These are phyloP conservation scores for Populus hybrid DNA, from an alignment of 441 rosid genomes.

Conservation along the genomic window DNA sequence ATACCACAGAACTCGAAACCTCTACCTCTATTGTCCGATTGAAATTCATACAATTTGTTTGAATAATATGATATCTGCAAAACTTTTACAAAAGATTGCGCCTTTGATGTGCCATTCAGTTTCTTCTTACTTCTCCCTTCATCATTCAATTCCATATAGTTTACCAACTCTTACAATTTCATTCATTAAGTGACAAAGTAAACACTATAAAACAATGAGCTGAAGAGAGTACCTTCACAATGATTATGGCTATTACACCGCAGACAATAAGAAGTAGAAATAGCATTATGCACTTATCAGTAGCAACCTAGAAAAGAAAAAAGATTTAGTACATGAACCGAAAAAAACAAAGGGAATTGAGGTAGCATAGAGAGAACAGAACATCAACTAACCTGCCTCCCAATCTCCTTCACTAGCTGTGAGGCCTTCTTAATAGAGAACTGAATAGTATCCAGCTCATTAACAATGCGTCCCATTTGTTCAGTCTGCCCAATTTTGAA, in stretches of 20 bases:
- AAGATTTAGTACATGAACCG: not conserved
- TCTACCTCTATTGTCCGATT: not conserved
- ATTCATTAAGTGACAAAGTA: not conserved
- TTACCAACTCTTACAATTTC: not conserved
- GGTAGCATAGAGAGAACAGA: not conserved
- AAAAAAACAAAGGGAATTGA: not conserved
- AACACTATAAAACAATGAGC: not conserved
- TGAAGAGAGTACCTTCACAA: slow-evolving; percentile 75
- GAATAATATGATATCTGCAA: too few relatives aligned
- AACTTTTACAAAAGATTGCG: not conserved
- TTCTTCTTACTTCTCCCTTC: not conserved
- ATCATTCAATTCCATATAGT: not conserved
- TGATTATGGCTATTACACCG: slow-evolving; percentile 88
- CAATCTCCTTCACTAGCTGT: slow-evolving; percentile 96
- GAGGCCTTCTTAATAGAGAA: slow-evolving; percentile 98
- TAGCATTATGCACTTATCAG: slow-evolving; percentile 98
- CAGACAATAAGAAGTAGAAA: slow-evolving; percentile 87
- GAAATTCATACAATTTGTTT: not conserved
- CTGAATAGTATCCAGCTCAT: slow-evolving; percentile 95
- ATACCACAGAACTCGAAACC: not conserved
- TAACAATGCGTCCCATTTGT: slow-evolving; percentile 98
- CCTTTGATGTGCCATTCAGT: not conserved
- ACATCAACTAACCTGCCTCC: slow-evolving; percentile 74
- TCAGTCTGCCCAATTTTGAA: slow-evolving; percentile 63
- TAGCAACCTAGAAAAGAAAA: slow-evolving; percentile 70